A percentile compares a stretch with the other conserved stretches of the same genome.
These are phyloP conservation scores for Pseudogymnoascus sp. DNA, from an alignment of 2,329 filamentous ascomycete species.

Conservation along the genomic window DNA sequence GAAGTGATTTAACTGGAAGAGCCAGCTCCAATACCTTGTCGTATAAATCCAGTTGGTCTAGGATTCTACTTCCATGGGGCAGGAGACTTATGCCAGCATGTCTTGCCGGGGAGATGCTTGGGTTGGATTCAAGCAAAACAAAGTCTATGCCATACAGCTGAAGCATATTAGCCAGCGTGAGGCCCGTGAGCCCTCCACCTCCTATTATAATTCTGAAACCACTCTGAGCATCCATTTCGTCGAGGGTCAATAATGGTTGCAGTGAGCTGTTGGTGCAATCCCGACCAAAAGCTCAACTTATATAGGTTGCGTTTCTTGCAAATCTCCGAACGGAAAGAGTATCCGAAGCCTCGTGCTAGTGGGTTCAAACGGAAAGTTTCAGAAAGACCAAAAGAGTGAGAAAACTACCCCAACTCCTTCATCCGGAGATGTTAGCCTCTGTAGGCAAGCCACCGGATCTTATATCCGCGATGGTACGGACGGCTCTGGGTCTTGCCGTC, in stretches of 20 bases:
- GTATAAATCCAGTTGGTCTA: slow-evolving; percentile 41
- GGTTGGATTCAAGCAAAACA: slow-evolving; percentile 38
- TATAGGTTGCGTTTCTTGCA: background rate
- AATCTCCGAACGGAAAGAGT: background rate
- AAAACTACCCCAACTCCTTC: background rate
- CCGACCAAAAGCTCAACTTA: background rate
- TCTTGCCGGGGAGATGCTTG: slow-evolving; percentile 34
- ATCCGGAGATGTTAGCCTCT: background rate
- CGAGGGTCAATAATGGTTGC: background rate
- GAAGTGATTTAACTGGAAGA: background rate
- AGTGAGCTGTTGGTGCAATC: background rate
- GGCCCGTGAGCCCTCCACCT: slow-evolving; percentile 40
- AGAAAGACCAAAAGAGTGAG: background rate
- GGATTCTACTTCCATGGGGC: slow-evolving; percentile 35
- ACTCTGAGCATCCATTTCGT: background rate
- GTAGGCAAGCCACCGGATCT: background rate
- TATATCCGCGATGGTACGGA: background rate
- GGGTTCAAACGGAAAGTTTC: background rate
- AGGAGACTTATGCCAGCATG: slow-evolving; percentile 40
- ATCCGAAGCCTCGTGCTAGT: background rate
- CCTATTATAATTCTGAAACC: slow-evolving; percentile 34
- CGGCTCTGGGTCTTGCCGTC: background rate
- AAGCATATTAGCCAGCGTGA: slow-evolving; percentile 38
- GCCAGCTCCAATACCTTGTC: slow-evolving; percentile 14
- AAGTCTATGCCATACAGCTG: slow-evolving; percentile 39